Evolutionary conservation across 768 basidiomycete species (phyloP).

Genomic region (Termitomyces eurrhizus): DNA sequence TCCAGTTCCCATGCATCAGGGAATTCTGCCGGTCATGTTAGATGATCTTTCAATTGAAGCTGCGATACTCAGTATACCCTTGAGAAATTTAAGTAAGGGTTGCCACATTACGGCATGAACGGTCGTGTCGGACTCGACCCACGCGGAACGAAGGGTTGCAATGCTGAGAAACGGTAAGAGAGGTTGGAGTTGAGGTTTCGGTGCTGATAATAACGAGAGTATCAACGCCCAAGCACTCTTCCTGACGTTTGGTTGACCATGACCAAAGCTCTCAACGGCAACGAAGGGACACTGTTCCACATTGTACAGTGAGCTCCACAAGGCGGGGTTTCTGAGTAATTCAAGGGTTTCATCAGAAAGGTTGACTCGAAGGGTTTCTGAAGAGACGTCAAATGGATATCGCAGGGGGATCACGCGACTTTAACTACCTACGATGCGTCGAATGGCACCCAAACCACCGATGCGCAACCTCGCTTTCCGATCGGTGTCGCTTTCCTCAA

Average conservation of each 20-base stretch:
- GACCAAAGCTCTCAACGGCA: constrained; percentile 49
- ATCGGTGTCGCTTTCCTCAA: constrained; percentile 70
- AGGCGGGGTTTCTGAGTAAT: constrained; percentile 43
- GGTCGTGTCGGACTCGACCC: constrained; percentile 63
- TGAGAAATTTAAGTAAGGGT: constrained; percentile 67
- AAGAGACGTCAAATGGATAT: background rate
- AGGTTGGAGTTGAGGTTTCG: constrained; percentile 33
- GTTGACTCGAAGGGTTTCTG: constrained; percentile 16
- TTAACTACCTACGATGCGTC: constrained; percentile 55
- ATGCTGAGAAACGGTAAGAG: constrained; percentile 46
- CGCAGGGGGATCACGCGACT: constrained; percentile 5
- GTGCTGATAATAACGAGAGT: constrained; percentile 37
- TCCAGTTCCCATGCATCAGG: constrained; percentile 63
- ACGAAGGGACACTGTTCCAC: constrained; percentile 38
- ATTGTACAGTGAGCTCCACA: constrained; percentile 60
- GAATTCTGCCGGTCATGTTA: constrained; percentile 40
- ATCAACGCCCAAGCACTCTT: constrained; percentile 65
- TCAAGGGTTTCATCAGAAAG: constrained; percentile 29
- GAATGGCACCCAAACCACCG: constrained; percentile 60
- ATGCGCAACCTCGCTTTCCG: constrained; percentile 66
- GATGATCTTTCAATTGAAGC: background rate
- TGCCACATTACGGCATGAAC: constrained; percentile 71
- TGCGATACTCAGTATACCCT: constrained; percentile 40
- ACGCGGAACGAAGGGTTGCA: constrained; percentile 61
- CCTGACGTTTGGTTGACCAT: constrained; percentile 66